These are phyloP conservation scores for Alloascoidea hylecoeti DNA, from an alignment of 805 yeast genomes.

Conservation along the genomic window DNA sequence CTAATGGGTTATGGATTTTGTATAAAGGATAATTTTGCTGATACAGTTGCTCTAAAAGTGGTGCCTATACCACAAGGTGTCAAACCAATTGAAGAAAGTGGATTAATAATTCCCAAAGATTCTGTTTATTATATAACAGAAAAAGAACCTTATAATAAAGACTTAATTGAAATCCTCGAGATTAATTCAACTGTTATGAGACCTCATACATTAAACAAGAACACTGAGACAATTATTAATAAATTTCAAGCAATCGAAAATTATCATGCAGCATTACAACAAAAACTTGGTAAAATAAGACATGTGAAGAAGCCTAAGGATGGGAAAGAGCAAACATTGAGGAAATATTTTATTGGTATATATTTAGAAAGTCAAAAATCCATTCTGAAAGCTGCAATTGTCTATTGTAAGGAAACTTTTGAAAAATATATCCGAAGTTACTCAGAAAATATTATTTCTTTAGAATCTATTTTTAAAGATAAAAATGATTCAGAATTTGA, in stretches of 20 bases:
- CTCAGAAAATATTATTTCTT: too few species aligned
- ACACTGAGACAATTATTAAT: neutral
- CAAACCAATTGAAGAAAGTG: neutral
- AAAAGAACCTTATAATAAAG: neutral
- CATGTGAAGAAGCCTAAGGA: neutral
- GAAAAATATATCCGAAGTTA: too few species aligned
- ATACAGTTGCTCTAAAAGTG: slow-evolving; percentile 47
- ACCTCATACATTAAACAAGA: neutral
- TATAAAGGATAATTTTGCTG: slow-evolving; percentile 33
- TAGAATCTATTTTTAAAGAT: neutral
- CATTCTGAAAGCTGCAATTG: neutral
- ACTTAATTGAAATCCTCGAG: neutral
- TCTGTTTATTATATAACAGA: neutral
- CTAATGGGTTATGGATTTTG: slow-evolving; percentile 76
- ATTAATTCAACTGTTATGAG: neutral
- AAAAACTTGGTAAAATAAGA: neutral
- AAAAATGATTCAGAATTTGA: neutral
- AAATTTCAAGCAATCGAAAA: neutral
- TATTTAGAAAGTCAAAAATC: neutral
- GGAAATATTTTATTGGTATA: neutral
- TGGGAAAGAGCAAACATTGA: neutral
- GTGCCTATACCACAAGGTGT: slow-evolving; percentile 12
- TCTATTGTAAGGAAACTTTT: neutral
- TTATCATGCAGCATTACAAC: neutral
- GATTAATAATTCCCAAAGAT: neutral